Conservation (phyloP, 768 basidiomycete species). For the Leccinum uliginosum region DNA sequence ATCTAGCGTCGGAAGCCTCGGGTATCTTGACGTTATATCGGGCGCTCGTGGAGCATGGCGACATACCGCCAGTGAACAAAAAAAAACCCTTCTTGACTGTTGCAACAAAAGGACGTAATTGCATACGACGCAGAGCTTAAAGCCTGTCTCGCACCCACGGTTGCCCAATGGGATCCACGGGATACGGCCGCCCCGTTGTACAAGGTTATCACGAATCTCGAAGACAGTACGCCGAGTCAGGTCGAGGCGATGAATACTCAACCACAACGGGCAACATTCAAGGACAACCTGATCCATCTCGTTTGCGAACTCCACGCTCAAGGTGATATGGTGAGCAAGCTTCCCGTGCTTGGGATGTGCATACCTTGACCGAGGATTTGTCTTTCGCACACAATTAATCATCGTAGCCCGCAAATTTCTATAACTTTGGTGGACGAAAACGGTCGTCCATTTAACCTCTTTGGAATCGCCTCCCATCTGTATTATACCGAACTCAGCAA, state of each 20-base stretch:
- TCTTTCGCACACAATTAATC: neutral
- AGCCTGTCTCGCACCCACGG: constrained; percentile 33
- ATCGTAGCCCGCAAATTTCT: constrained; percentile 65
- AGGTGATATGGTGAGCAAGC: constrained; percentile 48
- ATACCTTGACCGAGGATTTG: neutral
- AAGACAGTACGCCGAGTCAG: constrained; percentile 33
- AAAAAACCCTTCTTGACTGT: constrained; percentile 49
- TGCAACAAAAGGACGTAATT: constrained; percentile 60
- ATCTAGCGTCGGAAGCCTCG: constrained; percentile 57
- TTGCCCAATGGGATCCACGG: constrained; percentile 34
- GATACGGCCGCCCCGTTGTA: constrained; percentile 32
- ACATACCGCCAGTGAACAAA: constrained; percentile 21
- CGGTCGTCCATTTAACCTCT: constrained; percentile 57
- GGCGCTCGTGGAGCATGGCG: constrained; percentile 33
- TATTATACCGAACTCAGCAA: constrained; percentile 70
- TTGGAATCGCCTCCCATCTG: constrained; percentile 49
- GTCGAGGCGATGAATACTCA: constrained; percentile 26
- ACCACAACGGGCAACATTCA: constrained; percentile 33
- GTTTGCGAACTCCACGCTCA: constrained; percentile 53
- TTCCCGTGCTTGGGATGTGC: too few relatives aligned
- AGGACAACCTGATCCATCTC: constrained; percentile 44
- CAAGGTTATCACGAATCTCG: constrained; percentile 37
- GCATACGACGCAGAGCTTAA: constrained; percentile 55
- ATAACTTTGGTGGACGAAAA: constrained; percentile 58
- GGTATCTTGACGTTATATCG: constrained; percentile 53